Evolutionary conservation across 1,139 yeast species (phyloP).

Genomic region (Pichia norvegensis): DNA sequence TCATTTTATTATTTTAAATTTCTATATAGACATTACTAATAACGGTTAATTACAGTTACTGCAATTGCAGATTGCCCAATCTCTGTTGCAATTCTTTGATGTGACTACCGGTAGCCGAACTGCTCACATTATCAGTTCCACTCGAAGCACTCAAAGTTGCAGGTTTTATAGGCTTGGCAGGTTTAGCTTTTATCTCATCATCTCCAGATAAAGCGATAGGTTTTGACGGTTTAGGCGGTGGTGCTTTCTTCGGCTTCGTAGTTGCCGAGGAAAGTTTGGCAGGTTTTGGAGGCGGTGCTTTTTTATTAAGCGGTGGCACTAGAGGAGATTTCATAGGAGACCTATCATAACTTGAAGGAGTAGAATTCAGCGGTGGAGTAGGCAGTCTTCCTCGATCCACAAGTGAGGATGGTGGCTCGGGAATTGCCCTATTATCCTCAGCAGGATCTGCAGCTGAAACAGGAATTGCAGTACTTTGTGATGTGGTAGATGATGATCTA

Average conservation of each 20-base stretch:
- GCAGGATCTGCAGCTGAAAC: not conserved
- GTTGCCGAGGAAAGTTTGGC: slow-evolving; percentile 18
- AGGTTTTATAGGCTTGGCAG: slow-evolving; percentile 9
- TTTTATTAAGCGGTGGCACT: slow-evolving; percentile 7
- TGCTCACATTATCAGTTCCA: slow-evolving; percentile 1
- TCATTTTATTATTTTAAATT: not conserved
- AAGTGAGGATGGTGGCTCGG: not conserved
- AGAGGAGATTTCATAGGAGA: not conserved
- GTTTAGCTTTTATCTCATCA: slow-evolving; percentile 23
- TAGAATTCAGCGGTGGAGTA: not conserved
- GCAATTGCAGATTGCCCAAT: slow-evolving; percentile 20
- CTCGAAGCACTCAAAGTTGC: slow-evolving; percentile 1
- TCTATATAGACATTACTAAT: not conserved
- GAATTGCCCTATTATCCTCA: not conserved
- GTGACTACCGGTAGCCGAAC: slow-evolving; percentile 22
- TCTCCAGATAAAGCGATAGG: slow-evolving; percentile 27
- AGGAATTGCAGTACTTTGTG: not conserved
- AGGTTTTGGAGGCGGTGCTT: slow-evolving; percentile 28
- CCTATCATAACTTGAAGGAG: not conserved
- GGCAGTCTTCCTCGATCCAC: not conserved
- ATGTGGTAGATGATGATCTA: not conserved
- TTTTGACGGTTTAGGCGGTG: slow-evolving; percentile 25
- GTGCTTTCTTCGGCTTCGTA: slow-evolving; percentile 10
- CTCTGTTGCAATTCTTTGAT: slow-evolving; percentile 25
- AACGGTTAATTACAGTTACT: not conserved